These are phyloP conservation scores for Clarireedia hainanense DNA, from an alignment of 2,329 filamentous ascomycete genomes.

Conservation along the genomic window DNA sequence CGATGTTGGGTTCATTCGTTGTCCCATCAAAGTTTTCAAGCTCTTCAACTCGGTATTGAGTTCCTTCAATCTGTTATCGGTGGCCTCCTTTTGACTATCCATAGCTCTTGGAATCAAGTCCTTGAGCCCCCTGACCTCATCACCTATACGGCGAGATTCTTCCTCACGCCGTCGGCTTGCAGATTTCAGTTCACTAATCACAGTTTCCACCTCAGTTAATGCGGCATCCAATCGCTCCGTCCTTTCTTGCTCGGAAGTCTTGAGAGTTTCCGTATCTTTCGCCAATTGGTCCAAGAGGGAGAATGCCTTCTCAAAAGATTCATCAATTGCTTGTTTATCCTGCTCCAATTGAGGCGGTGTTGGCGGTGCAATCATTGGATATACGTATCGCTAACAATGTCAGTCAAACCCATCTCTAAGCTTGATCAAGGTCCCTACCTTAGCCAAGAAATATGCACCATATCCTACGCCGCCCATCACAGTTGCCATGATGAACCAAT, in stretches of 20 bases:
- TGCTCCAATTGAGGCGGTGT: conserved; percentile 90
- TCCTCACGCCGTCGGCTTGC: conserved; percentile 77
- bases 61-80: conserved; percentile 74
- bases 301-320: conserved; percentile 89
- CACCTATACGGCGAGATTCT: conserved; percentile 75
- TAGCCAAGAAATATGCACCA: conserved; percentile 78
- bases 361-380: conserved; percentile 83
- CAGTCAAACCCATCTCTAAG: background rate
- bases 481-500: conserved; percentile 99
- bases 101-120: conserved; percentile 84
- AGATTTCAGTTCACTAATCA: conserved; percentile 73
- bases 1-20: conserved; percentile 44
- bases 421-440: conserved; percentile 44
- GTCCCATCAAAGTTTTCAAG: conserved; percentile 75
- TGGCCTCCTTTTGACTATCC: conserved; percentile 76
- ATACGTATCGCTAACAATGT: conserved; percentile 66
- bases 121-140: conserved; percentile 77
- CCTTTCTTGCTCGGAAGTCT: conserved; percentile 75
- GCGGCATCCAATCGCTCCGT: conserved; percentile 77
- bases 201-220: conserved; percentile 74
- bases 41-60: conserved; percentile 84
- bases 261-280: conserved; percentile 82
- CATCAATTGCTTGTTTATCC: conserved; percentile 88
- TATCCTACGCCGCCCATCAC: conserved; percentile 86
- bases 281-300: conserved; percentile 83